These are phyloP conservation scores for Lichtheimia hyalospora DNA, from an alignment of 371 early-diverging fungal species.

Conservation along the genomic window DNA sequence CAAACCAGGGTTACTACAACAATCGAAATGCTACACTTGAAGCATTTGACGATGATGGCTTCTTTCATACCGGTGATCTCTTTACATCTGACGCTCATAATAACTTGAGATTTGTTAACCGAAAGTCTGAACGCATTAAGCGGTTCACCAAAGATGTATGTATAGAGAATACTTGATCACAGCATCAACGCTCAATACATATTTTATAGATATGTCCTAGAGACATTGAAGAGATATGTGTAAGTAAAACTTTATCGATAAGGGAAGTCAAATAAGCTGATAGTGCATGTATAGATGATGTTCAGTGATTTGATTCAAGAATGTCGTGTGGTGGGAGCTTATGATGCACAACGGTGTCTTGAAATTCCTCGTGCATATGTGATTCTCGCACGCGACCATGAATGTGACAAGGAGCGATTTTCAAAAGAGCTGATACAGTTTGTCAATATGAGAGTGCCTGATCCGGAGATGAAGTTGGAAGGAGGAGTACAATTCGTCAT, in stretches of 20 bases:
- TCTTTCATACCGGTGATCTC: slow-evolving; percentile 6
- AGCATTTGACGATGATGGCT: background rate
- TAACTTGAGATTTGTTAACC: background rate
- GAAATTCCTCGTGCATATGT: background rate
- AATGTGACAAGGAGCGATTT: background rate
- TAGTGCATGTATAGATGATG: background rate
- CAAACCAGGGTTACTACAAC: background rate
- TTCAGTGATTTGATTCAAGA: no score
- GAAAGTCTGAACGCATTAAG: background rate
- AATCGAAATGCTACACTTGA: background rate
- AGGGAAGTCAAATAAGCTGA: background rate
- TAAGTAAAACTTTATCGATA: background rate
- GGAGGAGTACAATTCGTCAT: background rate
- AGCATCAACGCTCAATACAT: background rate
- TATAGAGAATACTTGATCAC: background rate
- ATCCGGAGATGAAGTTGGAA: background rate
- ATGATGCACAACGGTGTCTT: background rate
- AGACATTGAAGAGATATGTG: background rate
- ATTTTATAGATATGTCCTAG: background rate
- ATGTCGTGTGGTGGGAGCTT: background rate
- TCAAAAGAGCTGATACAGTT: background rate
- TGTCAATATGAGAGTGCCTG: background rate
- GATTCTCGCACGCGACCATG: background rate
- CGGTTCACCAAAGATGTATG: background rate
- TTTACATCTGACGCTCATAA: background rate